Conservation (phyloP, 2,329 filamentous ascomycete species). For the Plectosphaerella plurivora region DNA sequence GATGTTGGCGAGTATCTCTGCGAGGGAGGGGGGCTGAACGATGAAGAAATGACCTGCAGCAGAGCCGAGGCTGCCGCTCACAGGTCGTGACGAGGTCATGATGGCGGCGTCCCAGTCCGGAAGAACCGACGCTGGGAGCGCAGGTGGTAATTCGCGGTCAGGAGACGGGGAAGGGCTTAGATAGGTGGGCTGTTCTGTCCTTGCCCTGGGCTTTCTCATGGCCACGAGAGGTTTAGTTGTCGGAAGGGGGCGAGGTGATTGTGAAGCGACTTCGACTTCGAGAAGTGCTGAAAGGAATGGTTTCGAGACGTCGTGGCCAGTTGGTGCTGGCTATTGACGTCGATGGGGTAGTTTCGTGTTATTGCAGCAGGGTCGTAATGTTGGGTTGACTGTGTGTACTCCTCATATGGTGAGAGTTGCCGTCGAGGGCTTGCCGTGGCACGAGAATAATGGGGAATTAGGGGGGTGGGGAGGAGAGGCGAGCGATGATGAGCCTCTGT, state of each 20-base stretch:
- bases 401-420: too few relatives aligned
- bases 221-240: slow-evolving; percentile 11
- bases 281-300: neutral
- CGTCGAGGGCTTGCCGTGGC: too few relatives aligned
- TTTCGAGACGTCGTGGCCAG: neutral
- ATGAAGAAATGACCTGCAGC: slow-evolving; percentile 27
- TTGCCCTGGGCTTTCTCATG: slow-evolving; percentile 44
- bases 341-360: neutral
- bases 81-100: slow-evolving; percentile 44
- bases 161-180: slow-evolving; percentile 34
- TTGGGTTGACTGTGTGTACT: too few relatives aligned
- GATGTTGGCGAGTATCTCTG: slow-evolving; percentile 82
- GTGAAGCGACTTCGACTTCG: neutral
- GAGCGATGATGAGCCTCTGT: too few relatives aligned
- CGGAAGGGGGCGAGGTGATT: neutral
- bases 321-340: neutral
- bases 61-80: slow-evolving; percentile 43
- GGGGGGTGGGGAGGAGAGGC: too few relatives aligned
- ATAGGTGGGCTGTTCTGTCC: slow-evolving; percentile 38
- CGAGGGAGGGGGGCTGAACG: slow-evolving; percentile 59
- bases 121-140: slow-evolving; percentile 35
- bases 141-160: slow-evolving; percentile 35
- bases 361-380: neutral
- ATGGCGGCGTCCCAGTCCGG: slow-evolving; percentile 37
- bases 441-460: too few relatives aligned